Conservation (phyloP, 306 rosid genomes). For the Abrus pulchellus region DNA sequence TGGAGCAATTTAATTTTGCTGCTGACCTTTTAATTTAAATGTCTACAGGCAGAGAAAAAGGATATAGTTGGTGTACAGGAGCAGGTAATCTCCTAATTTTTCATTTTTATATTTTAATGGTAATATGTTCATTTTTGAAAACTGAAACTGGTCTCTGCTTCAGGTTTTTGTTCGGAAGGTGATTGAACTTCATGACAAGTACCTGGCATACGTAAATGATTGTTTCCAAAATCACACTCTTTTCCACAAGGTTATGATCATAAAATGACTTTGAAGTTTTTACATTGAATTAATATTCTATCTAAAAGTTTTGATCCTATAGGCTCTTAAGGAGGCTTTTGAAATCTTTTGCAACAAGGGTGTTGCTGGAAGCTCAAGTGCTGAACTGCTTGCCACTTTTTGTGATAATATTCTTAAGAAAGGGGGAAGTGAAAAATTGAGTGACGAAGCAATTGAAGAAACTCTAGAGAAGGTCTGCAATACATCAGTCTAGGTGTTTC, state of each 20-base stretch:
- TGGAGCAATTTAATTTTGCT: slow-evolving; percentile 33
- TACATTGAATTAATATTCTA: slow-evolving; percentile 15
- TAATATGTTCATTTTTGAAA: neutral
- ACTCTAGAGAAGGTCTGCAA: slow-evolving; percentile 86
- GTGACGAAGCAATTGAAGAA: slow-evolving; percentile 95
- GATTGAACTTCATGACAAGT: slow-evolving; percentile 93
- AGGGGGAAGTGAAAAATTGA: slow-evolving; percentile 95
- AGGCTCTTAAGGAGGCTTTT: slow-evolving; percentile 98
- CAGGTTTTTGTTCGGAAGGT: slow-evolving; percentile 90
- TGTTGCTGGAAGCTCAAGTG: slow-evolving; percentile 92
- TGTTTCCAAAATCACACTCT: slow-evolving; percentile 89
- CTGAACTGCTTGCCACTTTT: slow-evolving; percentile 94
- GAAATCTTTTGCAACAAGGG: slow-evolving; percentile 92
- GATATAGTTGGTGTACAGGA: slow-evolving; percentile 84
- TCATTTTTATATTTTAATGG: neutral
- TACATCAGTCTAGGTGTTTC: slow-evolving; percentile 36
- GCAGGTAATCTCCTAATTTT: slow-evolving; percentile 59
- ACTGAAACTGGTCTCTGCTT: slow-evolving; percentile 52
- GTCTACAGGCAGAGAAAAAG: slow-evolving; percentile 80
- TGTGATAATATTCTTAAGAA: slow-evolving; percentile 95
- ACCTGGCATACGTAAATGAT: slow-evolving; percentile 79
- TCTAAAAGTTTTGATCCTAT: slow-evolving; percentile 41
- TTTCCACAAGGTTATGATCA: slow-evolving; percentile 87
- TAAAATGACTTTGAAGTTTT: slow-evolving; percentile 15
- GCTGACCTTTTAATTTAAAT: slow-evolving; percentile 46